A percentile compares a stretch with the other conserved stretches of the same genome.
Evolutionary conservation across 441 rosid species (phyloP).

Genomic region (Rhodomyrtus psidioides): DNA sequence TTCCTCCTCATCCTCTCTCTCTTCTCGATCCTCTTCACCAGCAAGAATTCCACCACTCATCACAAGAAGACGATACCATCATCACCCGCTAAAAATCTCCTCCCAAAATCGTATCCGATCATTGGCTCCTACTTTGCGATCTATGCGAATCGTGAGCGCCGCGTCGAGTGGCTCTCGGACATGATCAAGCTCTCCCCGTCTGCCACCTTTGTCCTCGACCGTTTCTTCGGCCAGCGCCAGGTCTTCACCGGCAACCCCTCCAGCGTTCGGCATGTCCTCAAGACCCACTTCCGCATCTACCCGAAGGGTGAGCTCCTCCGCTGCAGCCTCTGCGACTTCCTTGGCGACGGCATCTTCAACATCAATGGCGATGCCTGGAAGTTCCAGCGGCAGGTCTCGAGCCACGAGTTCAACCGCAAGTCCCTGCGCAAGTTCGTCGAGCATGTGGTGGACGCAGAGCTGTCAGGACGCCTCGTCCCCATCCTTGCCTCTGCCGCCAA

Average conservation of each 20-base stretch:
- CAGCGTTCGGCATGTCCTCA: slow-evolving; percentile 7
- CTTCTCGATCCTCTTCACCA: not conserved
- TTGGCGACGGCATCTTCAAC: slow-evolving; percentile 13
- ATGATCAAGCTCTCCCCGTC: slow-evolving; percentile 3
- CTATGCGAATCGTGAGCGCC: not conserved
- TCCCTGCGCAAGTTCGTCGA: slow-evolving; percentile 8
- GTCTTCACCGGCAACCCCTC: slow-evolving; percentile 5
- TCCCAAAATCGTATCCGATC: not conserved
- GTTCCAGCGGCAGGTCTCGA: slow-evolving; percentile 9
- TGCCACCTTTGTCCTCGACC: slow-evolving; percentile 1
- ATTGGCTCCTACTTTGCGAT: not conserved
- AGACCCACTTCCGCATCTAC: slow-evolving; percentile 5
- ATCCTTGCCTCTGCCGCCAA: not conserved
- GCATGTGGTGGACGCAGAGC: not conserved
- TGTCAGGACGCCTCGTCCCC: slow-evolving; percentile 7
- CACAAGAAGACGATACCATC: not conserved
- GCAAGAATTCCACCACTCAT: not conserved
- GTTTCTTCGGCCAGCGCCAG: slow-evolving; percentile 1
- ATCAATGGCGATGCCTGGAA: slow-evolving; percentile 4
- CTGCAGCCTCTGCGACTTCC: not conserved
- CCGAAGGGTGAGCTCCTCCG: not conserved
- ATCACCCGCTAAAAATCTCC: not conserved
- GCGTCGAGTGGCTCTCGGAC: not conserved
- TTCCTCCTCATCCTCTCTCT: not conserved
- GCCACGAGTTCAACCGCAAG: slow-evolving; percentile 9